These are phyloP conservation scores for Pythium sp. DNA, from an alignment of 352 stramenopile genomes.

Conservation along the genomic window DNA sequence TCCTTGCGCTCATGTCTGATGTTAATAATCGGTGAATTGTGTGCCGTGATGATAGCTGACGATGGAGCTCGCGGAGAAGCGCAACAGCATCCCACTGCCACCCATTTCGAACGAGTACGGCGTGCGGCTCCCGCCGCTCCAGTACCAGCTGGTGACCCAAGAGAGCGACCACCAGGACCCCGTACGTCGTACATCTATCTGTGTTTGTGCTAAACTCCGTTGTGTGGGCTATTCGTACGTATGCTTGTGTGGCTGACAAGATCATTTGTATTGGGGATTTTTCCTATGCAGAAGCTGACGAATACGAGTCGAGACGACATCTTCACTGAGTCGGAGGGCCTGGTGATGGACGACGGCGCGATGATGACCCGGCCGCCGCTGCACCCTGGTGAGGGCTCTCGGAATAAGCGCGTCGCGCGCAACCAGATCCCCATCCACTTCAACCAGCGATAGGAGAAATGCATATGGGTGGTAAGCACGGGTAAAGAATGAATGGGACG, in stretches of 20 bases:
- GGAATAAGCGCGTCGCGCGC: slow-evolving; percentile 75
- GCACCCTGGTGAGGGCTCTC: slow-evolving; percentile 50
- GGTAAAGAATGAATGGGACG: not conserved
- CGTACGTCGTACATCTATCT: slow-evolving; percentile 22
- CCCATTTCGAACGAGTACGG: slow-evolving; percentile 83
- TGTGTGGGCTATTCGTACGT: not conserved
- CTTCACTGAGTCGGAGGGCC: slow-evolving; percentile 16
- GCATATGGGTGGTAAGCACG: not conserved
- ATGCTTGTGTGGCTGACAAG: not conserved
- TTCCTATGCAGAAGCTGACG: slow-evolving; percentile 26
- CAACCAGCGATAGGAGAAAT: slow-evolving; percentile 20
- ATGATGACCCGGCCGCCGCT: slow-evolving; percentile 34
- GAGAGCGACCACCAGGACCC: slow-evolving; percentile 63
- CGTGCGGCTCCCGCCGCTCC: slow-evolving; percentile 62
- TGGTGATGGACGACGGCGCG: slow-evolving; percentile 5
- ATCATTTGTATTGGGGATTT: not conserved
- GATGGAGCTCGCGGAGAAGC: slow-evolving; percentile 86
- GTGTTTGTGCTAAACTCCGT: not conserved
- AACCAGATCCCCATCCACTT: slow-evolving; percentile 68
- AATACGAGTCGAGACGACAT: slow-evolving; percentile 14
- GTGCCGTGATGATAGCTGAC: slow-evolving; percentile 41
- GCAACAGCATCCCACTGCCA: slow-evolving; percentile 73
- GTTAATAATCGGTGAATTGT: not conserved
- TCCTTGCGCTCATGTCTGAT: not conserved
- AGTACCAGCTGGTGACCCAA: slow-evolving; percentile 71